Evolutionary conservation across 2,329 filamentous ascomycete genomes (phyloP).

Genomic region (Fusarium xyrophilum): DNA sequence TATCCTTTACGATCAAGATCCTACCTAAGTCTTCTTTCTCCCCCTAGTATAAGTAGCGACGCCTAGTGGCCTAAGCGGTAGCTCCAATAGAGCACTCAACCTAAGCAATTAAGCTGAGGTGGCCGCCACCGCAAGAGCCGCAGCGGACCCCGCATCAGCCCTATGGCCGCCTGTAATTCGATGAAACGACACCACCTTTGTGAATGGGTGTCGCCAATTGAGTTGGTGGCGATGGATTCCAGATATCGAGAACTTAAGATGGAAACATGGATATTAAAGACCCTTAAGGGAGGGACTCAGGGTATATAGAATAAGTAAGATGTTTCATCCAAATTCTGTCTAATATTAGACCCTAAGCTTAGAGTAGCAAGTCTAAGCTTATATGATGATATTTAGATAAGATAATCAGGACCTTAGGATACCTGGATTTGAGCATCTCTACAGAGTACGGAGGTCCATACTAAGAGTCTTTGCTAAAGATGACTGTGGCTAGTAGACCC

Average conservation of each 20-base stretch:
- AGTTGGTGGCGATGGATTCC: neutral
- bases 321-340: neutral
- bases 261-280: neutral
- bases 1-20: neutral
- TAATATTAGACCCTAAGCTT: neutral
- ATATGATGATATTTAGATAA: neutral
- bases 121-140: constrained; percentile 26
- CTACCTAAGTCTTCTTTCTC: neutral
- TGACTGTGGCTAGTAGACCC: no score
- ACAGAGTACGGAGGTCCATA: no score
- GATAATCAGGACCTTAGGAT: neutral
- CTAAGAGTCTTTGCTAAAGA: no score
- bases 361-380: neutral
- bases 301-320: no score
- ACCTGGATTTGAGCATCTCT: neutral
- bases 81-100: constrained; percentile 2
- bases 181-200: constrained; percentile 39
- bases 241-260: neutral
- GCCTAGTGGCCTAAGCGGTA: constrained; percentile 4
- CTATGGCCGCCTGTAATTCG: constrained; percentile 38
- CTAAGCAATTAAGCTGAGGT: neutral
- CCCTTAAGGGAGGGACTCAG: neutral
- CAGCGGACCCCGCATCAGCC: constrained; percentile 36
- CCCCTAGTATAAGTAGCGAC: neutral
- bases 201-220: constrained; percentile 8